These are phyloP conservation scores for Cerrena zonata DNA, from an alignment of 1,284 basidiomycete genomes.

Conservation along the genomic window DNA sequence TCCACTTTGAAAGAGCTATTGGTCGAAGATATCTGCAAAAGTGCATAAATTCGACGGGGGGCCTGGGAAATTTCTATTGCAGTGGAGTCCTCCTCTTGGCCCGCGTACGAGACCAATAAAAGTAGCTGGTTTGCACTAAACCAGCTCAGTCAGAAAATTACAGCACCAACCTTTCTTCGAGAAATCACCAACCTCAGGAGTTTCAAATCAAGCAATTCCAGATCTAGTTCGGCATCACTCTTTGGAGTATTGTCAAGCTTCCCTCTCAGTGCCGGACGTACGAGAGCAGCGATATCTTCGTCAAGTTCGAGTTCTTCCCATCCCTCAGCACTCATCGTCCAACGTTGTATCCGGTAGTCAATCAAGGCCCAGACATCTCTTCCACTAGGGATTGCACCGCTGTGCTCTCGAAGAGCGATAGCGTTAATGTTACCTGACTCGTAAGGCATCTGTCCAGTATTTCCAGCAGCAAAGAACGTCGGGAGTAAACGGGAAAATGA, in stretches of 20 bases:
- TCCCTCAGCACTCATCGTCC: slow-evolving; percentile 59
- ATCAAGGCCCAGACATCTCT: slow-evolving; percentile 60
- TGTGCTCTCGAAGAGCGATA: slow-evolving; percentile 43
- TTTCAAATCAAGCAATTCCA: slow-evolving; percentile 67
- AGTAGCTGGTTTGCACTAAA: slow-evolving; percentile 35
- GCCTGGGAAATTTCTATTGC: slow-evolving; percentile 36
- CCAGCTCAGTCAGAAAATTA: slow-evolving; percentile 6
- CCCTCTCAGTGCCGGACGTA: slow-evolving; percentile 39
- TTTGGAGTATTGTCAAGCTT: slow-evolving; percentile 33
- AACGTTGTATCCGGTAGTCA: slow-evolving; percentile 61
- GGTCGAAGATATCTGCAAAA: slow-evolving; percentile 44
- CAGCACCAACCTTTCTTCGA: background rate
- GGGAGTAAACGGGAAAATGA: slow-evolving; percentile 58
- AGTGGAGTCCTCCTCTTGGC: slow-evolving; percentile 39
- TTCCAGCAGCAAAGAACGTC: slow-evolving; percentile 41
- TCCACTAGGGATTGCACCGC: slow-evolving; percentile 30
- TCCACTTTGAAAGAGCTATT: slow-evolving; percentile 41
- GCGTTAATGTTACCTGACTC: slow-evolving; percentile 55
- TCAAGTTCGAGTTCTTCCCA: slow-evolving; percentile 61
- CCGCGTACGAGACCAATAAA: slow-evolving; percentile 64
- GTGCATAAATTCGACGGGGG: slow-evolving; percentile 59
- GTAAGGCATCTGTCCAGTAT: slow-evolving; percentile 21
- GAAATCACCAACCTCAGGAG: slow-evolving; percentile 45
- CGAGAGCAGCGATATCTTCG: slow-evolving; percentile 42
- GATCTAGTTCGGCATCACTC: slow-evolving; percentile 48